phyloP scores from a whole-genome alignment of 306 rosid genomes.

The Glycine tomentella region DNA sequence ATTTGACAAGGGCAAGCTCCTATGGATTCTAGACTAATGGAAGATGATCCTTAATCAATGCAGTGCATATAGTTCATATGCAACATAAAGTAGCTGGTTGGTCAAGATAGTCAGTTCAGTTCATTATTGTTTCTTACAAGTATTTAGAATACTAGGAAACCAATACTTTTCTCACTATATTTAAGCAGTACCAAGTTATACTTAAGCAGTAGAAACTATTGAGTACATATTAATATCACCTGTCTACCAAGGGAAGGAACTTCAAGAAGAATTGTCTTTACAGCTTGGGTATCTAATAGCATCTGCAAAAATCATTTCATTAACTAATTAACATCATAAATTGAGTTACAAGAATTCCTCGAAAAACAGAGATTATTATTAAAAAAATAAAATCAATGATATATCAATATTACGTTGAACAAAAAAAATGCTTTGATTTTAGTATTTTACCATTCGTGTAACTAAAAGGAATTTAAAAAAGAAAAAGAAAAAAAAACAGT shows the following conservation, averaged over 20 bases:
- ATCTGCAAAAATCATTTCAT: conserved; percentile 69
- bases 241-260: conserved; percentile 98
- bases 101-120: neutral
- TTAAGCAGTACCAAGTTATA: neutral
- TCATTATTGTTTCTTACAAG: conserved; percentile 1
- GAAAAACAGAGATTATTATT: conserved; percentile 21
- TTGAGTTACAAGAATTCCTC: conserved; percentile 24
- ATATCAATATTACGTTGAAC: neutral
- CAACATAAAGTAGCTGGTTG: conserved; percentile 18
- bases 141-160: conserved; percentile 26
- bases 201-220: neutral
- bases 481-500: neutral
- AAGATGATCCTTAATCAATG: conserved; percentile 15
- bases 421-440: conserved; percentile 13
- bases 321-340: conserved; percentile 30
- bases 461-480: conserved; percentile 19
- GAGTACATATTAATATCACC: conserved; percentile 54
- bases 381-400: conserved; percentile 1
- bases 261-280: conserved; percentile 94
- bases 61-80: conserved; percentile 18
- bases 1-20: conserved; percentile 14
- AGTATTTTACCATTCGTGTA: conserved; percentile 4
- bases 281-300: conserved; percentile 98
- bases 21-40: conserved; percentile 11
- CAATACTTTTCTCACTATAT: conserved; percentile 1